Evolutionary conservation across 495 filamentous ascomycete species (phyloP), one percentile per base, ranked within the genome.

Genomic region (Aspergillus leporis): DNA sequence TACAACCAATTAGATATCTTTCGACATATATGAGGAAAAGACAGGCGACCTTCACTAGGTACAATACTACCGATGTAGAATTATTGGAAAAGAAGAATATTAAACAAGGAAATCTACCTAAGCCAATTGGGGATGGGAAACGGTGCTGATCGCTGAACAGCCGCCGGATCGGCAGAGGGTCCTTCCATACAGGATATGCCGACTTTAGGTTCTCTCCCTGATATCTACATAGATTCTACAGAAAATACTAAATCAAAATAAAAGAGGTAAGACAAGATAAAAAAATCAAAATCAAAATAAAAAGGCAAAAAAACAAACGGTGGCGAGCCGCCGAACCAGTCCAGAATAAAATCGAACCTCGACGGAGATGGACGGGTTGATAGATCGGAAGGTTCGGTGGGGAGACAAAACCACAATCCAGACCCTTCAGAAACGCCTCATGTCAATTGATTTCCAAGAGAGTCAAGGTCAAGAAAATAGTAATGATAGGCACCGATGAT

Each of bases 351-450:
- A 12, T 40, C 36, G 36, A 12, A 3, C 36, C 36, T n/a, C 9
- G 36, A 48, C 10, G 19, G 45, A 18, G 22, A n/a, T 22, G 19
- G 18, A 12, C 18, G 22, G n/a, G 8, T 50, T 28, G 47, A 50
- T 30, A 50, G 47, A 50, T 45, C 41, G 41, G 25, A 45, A 45
- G 41, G 41, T 45, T 45, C n/a, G n/a, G 41, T 45, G 41, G 41
- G 19, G 41, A 45, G 9, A 45, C 41, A 45, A 3, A 36, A 36
- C 4, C 10, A 36, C 34, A 36, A 14, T 45, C 41, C 41, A 45
- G 18, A 21, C 41, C 41, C 41, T 7, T n/a, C n/a, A n/a, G n/a
- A n/a, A n/a, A n/a, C n/a, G n/a, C n/a, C n/a, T n/a, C n/a, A n/a
- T n/a, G n/a, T n/a, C n/a, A 28, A 3, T 28, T 28, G 25, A 3